phyloP scores from a whole-genome alignment of 2,329 filamentous ascomycete species.

The Didymella pinodella region DNA sequence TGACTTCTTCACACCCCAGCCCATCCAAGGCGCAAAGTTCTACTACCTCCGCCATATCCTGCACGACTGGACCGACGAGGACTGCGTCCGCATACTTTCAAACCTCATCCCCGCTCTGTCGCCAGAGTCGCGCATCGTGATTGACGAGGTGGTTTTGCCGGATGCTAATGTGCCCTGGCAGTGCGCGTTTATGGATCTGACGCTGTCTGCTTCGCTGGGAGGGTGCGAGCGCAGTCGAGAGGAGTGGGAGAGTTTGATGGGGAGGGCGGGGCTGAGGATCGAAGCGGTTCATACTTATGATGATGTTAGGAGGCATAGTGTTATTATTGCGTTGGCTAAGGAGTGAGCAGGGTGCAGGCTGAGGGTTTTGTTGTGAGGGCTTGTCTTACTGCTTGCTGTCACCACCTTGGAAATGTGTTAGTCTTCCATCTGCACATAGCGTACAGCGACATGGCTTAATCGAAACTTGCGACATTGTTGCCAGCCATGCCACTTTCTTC shows the following conservation, averaged over 20 bases:
- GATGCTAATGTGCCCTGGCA: slow-evolving; percentile 43
- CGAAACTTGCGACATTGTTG: not conserved
- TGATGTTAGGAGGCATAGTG: slow-evolving; percentile 30
- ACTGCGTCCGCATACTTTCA: slow-evolving; percentile 39
- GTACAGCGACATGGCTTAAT: not conserved
- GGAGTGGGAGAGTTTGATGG: slow-evolving; percentile 33
- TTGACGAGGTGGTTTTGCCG: slow-evolving; percentile 45
- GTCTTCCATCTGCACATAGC: not conserved
- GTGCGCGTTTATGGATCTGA: slow-evolving; percentile 39
- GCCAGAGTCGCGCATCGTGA: slow-evolving; percentile 39
- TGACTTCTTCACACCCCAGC: slow-evolving; percentile 46
- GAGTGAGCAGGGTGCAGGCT: not conserved
- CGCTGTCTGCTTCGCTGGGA: slow-evolving; percentile 37
- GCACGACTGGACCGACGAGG: slow-evolving; percentile 46
- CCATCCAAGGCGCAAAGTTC: slow-evolving; percentile 40
- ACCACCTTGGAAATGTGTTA: not conserved
- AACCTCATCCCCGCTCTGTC: slow-evolving; percentile 38
- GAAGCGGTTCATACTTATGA: slow-evolving; percentile 39
- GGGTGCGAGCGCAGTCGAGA: slow-evolving; percentile 37
- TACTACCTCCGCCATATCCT: slow-evolving; percentile 46
- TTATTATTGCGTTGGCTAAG: slow-evolving; percentile 34
- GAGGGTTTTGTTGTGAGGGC: not conserved
- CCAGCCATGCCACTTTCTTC: not conserved
- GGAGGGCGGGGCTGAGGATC: slow-evolving; percentile 36
- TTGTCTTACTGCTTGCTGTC: not conserved